These are phyloP conservation scores for Citrus medica DNA, from an alignment of 345 rosid genomes.

Conservation along the genomic window DNA sequence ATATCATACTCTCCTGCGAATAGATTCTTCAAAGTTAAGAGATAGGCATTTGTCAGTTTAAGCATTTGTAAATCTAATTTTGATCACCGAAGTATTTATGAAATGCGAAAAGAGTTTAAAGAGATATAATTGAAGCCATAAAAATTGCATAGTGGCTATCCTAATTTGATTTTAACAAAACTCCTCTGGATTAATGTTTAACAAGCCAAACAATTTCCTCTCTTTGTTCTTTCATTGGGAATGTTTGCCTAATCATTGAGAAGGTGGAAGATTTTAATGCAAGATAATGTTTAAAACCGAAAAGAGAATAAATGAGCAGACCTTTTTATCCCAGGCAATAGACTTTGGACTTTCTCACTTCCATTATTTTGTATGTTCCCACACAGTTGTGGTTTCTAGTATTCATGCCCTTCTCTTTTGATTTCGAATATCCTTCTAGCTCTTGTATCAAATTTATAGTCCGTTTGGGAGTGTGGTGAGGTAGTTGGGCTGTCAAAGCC, in stretches of 20 bases:
- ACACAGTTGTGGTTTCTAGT: background rate
- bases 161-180: background rate
- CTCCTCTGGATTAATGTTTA: background rate
- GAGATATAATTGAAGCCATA: background rate
- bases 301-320: background rate
- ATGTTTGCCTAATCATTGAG: background rate
- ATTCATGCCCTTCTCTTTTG: background rate
- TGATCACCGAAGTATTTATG: background rate
- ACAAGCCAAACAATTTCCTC: background rate
- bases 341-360: background rate
- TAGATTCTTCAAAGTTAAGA: background rate
- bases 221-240: background rate
- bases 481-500: too few species aligned
- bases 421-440: background rate
- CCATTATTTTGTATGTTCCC: background rate
- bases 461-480: too few species aligned
- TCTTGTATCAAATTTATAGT: background rate
- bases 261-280: background rate
- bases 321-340: background rate
- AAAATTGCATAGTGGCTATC: background rate
- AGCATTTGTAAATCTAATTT: background rate
- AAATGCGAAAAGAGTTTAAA: background rate
- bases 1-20: background rate
- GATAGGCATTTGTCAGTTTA: background rate
- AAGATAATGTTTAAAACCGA: background rate